Percentiles rank a stretch among this genome's conserved stretches.
Evolutionary conservation across 2,329 filamentous ascomycete species (phyloP).

Genomic region (Calonectria pseudoturangicola): DNA sequence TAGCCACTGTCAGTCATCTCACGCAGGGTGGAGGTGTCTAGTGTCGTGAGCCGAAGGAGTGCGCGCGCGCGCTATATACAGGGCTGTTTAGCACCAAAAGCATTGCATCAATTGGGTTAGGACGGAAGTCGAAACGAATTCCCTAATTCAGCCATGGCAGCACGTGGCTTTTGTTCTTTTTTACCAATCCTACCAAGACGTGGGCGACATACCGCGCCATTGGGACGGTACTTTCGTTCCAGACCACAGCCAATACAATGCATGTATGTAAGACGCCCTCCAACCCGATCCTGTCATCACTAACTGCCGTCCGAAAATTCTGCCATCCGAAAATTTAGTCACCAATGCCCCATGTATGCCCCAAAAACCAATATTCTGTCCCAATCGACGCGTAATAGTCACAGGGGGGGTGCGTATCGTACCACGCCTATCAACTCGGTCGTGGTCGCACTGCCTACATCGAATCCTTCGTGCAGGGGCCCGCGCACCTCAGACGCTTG

Average conservation of each 20-base stretch:
- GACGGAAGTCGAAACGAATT: constrained; percentile 1
- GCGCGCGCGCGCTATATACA: neutral
- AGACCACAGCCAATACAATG: too few species aligned
- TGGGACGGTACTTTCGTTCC: too few species aligned
- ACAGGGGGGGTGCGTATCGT: constrained; percentile 18
- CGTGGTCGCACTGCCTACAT: neutral
- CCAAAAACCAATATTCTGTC: neutral
- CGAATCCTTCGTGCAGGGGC: constrained; percentile 15
- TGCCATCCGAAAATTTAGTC: too few species aligned
- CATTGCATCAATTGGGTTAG: too few species aligned
- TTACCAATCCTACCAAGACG: neutral
- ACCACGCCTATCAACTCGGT: constrained; percentile 4
- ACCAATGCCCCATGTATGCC: too few species aligned
- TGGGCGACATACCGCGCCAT: too few species aligned
- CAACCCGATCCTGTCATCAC: neutral
- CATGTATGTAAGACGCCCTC: neutral
- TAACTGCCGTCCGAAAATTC: neutral
- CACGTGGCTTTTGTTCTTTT: constrained; percentile 3
- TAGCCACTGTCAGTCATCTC: neutral
- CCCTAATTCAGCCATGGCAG: constrained; percentile 4
- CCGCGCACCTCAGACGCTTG: neutral
- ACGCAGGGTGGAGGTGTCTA: constrained; percentile 2
- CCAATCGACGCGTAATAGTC: neutral
- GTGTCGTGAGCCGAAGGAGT: neutral
- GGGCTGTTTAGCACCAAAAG: constrained; percentile 1